phyloP scores from a whole-genome alignment of 371 early-diverging fungal genomes.

The Mortierella sp. region DNA sequence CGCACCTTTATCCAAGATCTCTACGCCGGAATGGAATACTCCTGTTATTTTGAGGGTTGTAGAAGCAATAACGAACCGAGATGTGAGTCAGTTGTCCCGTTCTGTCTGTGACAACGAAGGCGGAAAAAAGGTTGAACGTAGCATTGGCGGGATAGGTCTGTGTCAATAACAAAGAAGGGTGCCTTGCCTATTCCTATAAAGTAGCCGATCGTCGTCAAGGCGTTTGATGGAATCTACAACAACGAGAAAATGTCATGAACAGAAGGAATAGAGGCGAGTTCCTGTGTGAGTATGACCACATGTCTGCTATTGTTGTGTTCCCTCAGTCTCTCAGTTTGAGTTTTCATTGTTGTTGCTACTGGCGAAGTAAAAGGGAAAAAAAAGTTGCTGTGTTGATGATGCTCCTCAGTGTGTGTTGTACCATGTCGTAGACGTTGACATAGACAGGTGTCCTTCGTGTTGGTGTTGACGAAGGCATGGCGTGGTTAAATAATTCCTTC shows the following conservation, averaged over 20 bases:
- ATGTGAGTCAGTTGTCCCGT: not conserved
- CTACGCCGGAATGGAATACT: constrained; percentile 76
- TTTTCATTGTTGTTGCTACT: not conserved
- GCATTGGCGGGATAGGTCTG: not conserved
- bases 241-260: not conserved
- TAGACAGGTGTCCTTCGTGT: constrained; percentile 58
- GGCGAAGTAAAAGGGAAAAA: not conserved
- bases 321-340: not conserved
- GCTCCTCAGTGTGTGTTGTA: constrained; percentile 5
- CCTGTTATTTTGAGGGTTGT: constrained; percentile 49
- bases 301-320: too few relatives aligned
- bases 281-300: not conserved
- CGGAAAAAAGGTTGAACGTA: not conserved
- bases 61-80: not conserved
- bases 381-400: not conserved
- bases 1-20: constrained; percentile 65
- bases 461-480: constrained; percentile 34
- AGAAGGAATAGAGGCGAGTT: not conserved
- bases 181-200: constrained; percentile 69
- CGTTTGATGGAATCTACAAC: constrained; percentile 66
- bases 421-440: constrained; percentile 75
- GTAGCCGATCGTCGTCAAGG: constrained; percentile 68
- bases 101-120: not conserved
- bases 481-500: constrained; percentile 6
- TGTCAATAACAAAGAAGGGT: not conserved